Evolutionary conservation across 1,284 basidiomycete species (phyloP).

Genomic region (Limonomyces culmigenus): DNA sequence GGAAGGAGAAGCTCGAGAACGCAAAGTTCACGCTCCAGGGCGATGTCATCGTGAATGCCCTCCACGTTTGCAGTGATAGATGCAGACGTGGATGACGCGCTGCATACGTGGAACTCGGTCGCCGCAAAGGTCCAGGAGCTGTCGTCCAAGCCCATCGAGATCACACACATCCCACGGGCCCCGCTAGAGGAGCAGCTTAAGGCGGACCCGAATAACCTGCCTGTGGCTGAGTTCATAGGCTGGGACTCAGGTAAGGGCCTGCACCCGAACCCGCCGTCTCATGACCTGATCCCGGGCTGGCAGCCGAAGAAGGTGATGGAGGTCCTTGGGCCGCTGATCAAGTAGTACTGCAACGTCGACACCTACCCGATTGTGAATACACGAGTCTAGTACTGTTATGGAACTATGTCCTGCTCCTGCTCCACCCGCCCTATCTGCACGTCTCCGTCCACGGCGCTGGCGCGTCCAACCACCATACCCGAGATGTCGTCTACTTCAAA

Average conservation of each 20-base stretch:
- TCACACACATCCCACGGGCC: constrained; percentile 4
- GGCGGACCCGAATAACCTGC: constrained; percentile 3
- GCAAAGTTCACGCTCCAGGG: constrained; percentile 20
- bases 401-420: too few relatives aligned
- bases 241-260: background rate
- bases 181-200: constrained; percentile 5
- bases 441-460: too few relatives aligned
- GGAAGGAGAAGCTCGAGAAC: constrained; percentile 13
- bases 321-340: too few relatives aligned
- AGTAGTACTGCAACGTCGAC: too few relatives aligned
- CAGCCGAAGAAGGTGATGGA: background rate
- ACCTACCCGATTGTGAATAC: too few relatives aligned
- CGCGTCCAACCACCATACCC: too few relatives aligned
- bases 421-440: too few relatives aligned
- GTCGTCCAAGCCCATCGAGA: constrained; percentile 6
- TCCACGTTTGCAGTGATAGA: too few relatives aligned
- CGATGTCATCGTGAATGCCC: constrained; percentile 12
- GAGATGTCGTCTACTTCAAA: too few relatives aligned
- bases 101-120: constrained; percentile 8
- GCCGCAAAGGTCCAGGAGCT: constrained; percentile 5
- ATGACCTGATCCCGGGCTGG: too few relatives aligned
- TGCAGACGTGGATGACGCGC: background rate
- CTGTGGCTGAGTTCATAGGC: background rate
- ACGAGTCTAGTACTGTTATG: too few relatives aligned
- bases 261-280: background rate